These are phyloP conservation scores for Colletotrichum chlorophyti DNA, from an alignment of 2,329 filamentous ascomycete species.

Conservation along the genomic window DNA sequence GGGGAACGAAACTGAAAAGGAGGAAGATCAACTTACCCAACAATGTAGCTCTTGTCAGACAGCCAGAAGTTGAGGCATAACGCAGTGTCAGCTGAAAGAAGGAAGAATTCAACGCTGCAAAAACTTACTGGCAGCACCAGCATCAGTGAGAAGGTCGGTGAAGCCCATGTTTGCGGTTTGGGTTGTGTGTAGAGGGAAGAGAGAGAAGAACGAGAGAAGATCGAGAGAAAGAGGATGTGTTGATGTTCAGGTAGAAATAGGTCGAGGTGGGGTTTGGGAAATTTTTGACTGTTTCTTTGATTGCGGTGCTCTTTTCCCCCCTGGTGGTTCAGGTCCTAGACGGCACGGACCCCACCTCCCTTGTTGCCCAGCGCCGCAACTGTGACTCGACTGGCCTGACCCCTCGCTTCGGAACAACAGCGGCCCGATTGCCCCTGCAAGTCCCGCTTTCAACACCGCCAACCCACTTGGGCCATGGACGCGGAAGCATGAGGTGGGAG, in stretches of 20 bases:
- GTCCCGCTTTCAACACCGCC: neutral
- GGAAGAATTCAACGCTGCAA: slow-evolving; percentile 30
- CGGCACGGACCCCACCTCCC: slow-evolving; percentile 26
- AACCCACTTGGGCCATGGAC: too few species aligned
- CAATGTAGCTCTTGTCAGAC: slow-evolving; percentile 79
- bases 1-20: neutral
- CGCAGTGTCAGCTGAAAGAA: slow-evolving; percentile 37
- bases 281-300: slow-evolving; percentile 40
- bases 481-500: too few species aligned
- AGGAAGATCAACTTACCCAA: slow-evolving; percentile 70
- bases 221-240: slow-evolving; percentile 33
- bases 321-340: slow-evolving; percentile 13
- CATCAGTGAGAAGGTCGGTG: slow-evolving; percentile 70
- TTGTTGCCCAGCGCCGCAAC: slow-evolving; percentile 22
- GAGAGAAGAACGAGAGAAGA: slow-evolving; percentile 36
- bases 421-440: slow-evolving; percentile 24
- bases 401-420: slow-evolving; percentile 31
- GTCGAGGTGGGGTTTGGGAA: slow-evolving; percentile 48
- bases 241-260: slow-evolving; percentile 30
- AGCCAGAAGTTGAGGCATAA: slow-evolving; percentile 76
- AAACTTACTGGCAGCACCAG: slow-evolving; percentile 60
- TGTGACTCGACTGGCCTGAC: too few species aligned
- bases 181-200: slow-evolving; percentile 31
- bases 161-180: slow-evolving; percentile 67
- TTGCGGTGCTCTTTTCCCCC: slow-evolving; percentile 28